Conservation (phyloP, 192 early-diverging fungal genomes). For the Spizellomyces punctatus region DNA sequence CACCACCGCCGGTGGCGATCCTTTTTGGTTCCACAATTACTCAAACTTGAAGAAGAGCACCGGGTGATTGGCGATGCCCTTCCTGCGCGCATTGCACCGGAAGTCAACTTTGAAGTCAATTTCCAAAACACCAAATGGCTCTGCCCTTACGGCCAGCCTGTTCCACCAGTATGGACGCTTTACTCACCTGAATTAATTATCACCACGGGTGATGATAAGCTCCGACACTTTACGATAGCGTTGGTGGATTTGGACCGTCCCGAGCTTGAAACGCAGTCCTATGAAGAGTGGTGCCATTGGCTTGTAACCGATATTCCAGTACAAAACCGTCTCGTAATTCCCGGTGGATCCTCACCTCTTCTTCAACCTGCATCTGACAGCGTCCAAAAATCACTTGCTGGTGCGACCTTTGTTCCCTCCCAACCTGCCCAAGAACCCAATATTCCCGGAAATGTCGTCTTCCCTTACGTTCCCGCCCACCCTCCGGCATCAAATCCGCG, state of each 20-base stretch:
- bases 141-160: conserved; percentile 44
- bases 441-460: conserved; percentile 47
- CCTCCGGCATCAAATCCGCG: conserved; percentile 52
- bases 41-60: conserved; percentile 29
- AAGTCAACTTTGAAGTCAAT: conserved; percentile 48
- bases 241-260: conserved; percentile 50
- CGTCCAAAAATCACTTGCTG: conserved; percentile 12
- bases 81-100: conserved; percentile 17
- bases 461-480: conserved; percentile 56
- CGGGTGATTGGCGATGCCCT: conserved; percentile 44
- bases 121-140: conserved; percentile 52
- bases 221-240: conserved; percentile 40
- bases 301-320: conserved; percentile 55
- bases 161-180: conserved; percentile 38
- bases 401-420: conserved; percentile 31
- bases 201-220: conserved; percentile 18
- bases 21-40: conserved; percentile 30
- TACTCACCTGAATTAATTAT: conserved; percentile 51
- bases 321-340: conserved; percentile 39
- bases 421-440: conserved; percentile 25
- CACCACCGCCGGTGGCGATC: conserved; percentile 35
- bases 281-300: conserved; percentile 63
- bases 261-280: conserved; percentile 34
- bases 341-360: conserved; percentile 41
- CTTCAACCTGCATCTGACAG: conserved; percentile 8